A percentile compares a stretch with the other conserved stretches of the same genome.
Evolutionary conservation across 495 filamentous ascomycete genomes (phyloP).

Genomic region (Apiosordaria backusii): DNA sequence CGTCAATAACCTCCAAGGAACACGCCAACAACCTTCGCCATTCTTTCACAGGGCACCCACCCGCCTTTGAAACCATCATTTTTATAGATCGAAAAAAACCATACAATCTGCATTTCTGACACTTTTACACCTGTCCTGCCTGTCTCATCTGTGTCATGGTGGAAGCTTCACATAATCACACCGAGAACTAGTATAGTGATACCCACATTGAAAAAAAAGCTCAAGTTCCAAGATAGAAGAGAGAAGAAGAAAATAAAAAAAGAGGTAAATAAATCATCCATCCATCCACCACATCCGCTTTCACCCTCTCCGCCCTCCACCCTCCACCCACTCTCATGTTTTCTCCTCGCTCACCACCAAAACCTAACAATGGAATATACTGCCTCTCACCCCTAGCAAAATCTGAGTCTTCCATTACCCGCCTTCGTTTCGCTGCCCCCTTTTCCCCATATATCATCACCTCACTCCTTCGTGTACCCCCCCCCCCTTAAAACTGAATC

Average conservation of each 20-base stretch:
- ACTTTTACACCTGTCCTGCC: no score
- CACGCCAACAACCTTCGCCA: no score
- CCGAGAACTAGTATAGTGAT: neutral
- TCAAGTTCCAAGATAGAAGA: constrained; percentile 5
- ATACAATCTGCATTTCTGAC: no score
- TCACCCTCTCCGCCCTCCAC: neutral
- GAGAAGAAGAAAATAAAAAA: constrained; percentile 11
- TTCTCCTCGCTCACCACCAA: neutral
- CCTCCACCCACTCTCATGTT: neutral
- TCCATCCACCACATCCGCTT: neutral
- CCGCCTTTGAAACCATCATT: no score
- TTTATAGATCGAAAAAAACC: no score
- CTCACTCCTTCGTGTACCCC: neutral
- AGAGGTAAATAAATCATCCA: constrained; percentile 15
- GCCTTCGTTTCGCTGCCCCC: neutral
- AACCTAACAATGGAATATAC: neutral
- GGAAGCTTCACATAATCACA: neutral
- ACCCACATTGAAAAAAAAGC: constrained; percentile 3
- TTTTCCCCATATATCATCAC: neutral
- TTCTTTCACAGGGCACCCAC: no score
- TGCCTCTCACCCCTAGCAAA: neutral
- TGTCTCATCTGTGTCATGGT: no score
- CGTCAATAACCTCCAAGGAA: no score
- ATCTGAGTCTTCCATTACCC: neutral
- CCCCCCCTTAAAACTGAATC: constrained; percentile 74